phyloP scores from a whole-genome alignment of 306 rosid genomes.

The Gastrolobium bilobum region DNA sequence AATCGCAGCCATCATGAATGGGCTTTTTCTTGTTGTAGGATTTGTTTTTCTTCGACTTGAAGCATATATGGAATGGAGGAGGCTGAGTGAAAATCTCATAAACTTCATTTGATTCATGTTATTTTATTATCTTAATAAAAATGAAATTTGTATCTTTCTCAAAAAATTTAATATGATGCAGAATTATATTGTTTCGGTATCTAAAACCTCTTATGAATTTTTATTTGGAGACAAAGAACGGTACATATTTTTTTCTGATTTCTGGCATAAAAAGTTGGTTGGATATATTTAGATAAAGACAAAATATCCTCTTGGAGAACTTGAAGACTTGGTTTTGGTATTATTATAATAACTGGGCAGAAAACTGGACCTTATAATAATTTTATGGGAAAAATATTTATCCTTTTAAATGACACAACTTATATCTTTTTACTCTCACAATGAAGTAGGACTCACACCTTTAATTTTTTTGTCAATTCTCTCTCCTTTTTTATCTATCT shows the following conservation, averaged over 20 bases:
- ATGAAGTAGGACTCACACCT: too few relatives aligned
- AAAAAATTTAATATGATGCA: conserved; percentile 46
- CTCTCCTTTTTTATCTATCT: too few relatives aligned
- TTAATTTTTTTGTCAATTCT: too few relatives aligned
- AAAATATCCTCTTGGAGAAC: conserved; percentile 1
- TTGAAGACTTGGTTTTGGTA: background rate
- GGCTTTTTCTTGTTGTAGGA: conserved; percentile 66
- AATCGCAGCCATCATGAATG: conserved; percentile 74
- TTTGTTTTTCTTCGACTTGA: conserved; percentile 76
- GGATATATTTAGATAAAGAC: conserved; percentile 1
- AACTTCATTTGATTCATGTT: conserved; percentile 18
- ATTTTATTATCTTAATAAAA: conserved; percentile 28
- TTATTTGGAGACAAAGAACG: conserved; percentile 19
- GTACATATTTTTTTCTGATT: conserved; percentile 26
- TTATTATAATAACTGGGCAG: background rate
- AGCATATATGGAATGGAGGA: conserved; percentile 71
- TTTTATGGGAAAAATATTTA: too few relatives aligned
- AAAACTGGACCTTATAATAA: background rate
- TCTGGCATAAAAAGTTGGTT: conserved; percentile 4
- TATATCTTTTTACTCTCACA: too few relatives aligned
- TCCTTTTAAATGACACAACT: too few relatives aligned
- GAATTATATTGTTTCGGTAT: conserved; percentile 13
- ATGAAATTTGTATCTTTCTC: conserved; percentile 40
- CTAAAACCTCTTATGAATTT: conserved; percentile 22
- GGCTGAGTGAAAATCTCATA: conserved; percentile 56